Conservation (phyloP, 345 rosid species). For the Boechera retrofracta region DNA sequence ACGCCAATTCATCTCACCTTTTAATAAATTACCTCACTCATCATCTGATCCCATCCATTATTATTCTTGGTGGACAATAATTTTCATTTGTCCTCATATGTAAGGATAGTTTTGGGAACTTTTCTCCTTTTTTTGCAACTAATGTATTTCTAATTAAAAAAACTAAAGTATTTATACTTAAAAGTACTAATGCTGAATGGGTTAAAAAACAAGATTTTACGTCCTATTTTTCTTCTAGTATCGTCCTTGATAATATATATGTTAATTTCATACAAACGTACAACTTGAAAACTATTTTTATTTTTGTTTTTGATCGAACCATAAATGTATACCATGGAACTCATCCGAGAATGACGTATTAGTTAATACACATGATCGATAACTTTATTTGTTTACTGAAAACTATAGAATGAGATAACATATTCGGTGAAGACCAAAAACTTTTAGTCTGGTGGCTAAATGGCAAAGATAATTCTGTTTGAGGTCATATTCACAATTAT, state of each 20-base stretch:
- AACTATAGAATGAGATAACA: neutral
- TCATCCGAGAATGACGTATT: neutral
- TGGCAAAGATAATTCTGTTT: conserved; percentile 13
- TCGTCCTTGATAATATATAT: neutral
- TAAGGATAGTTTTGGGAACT: conserved; percentile 14
- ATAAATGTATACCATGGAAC: neutral
- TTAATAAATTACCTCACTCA: conserved; percentile 38
- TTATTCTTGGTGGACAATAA: conserved; percentile 42
- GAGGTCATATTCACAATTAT: conserved; percentile 13
- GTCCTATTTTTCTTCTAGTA: neutral
- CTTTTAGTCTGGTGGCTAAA: neutral
- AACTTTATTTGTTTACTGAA: neutral
- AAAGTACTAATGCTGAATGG: too few relatives aligned
- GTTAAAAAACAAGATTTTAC: neutral
- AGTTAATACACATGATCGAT: neutral
- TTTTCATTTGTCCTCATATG: conserved; percentile 37
- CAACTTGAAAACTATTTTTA: neutral
- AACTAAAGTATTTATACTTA: too few relatives aligned
- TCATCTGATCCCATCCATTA: conserved; percentile 40
- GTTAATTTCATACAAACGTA: neutral
- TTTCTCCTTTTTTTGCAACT: neutral
- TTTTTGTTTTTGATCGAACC: neutral
- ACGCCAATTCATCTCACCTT: conserved; percentile 28
- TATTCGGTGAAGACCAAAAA: neutral
- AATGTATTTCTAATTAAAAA: neutral